A percentile compares a stretch with the other conserved stretches of the same genome.
These are phyloP conservation scores for Corylus americana DNA, from an alignment of 306 rosid genomes.

Conservation along the genomic window DNA sequence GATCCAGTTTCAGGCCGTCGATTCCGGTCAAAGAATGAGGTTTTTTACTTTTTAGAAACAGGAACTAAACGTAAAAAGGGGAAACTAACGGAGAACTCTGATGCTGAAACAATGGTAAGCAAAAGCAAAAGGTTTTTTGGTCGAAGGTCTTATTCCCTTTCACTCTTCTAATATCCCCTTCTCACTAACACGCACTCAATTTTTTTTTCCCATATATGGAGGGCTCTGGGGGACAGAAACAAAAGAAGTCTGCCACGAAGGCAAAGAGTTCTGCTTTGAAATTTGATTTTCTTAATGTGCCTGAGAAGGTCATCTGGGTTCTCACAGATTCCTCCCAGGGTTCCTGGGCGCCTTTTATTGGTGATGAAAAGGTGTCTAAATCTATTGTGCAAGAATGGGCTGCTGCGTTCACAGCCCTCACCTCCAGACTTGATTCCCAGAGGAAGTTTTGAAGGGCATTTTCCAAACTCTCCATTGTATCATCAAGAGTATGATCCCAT, in stretches of 20 bases:
- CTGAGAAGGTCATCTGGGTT: slow-evolving; percentile 59
- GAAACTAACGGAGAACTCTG: slow-evolving; percentile 31
- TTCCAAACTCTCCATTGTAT: slow-evolving; percentile 4
- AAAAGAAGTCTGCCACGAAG: slow-evolving; percentile 31
- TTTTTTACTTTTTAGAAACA: slow-evolving; percentile 52
- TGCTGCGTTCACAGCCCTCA: slow-evolving; percentile 37
- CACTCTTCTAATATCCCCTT: neutral
- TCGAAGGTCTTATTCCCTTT: slow-evolving; percentile 5
- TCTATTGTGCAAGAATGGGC: slow-evolving; percentile 44
- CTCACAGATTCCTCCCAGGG: slow-evolving; percentile 41
- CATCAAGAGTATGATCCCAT: slow-evolving; percentile 2
- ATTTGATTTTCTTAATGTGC: slow-evolving; percentile 45
- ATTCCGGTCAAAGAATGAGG: slow-evolving; percentile 63
- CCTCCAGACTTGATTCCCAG: slow-evolving; percentile 26
- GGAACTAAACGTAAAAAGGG: slow-evolving; percentile 37
- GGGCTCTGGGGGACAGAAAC: slow-evolving; percentile 32
- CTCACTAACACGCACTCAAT: neutral
- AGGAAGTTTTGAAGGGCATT: slow-evolving; percentile 3
- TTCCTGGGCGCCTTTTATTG: slow-evolving; percentile 52
- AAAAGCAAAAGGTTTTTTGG: slow-evolving; percentile 3
- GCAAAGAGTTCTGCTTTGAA: slow-evolving; percentile 29
- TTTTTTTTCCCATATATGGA: slow-evolving; percentile 26
- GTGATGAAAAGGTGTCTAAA: slow-evolving; percentile 36
- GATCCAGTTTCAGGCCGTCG: slow-evolving; percentile 48
- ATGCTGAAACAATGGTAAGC: slow-evolving; percentile 34